Base-by-base conservation (phyloP, 75 land plant species). In the Sequoiadendron giganteum region DNA sequence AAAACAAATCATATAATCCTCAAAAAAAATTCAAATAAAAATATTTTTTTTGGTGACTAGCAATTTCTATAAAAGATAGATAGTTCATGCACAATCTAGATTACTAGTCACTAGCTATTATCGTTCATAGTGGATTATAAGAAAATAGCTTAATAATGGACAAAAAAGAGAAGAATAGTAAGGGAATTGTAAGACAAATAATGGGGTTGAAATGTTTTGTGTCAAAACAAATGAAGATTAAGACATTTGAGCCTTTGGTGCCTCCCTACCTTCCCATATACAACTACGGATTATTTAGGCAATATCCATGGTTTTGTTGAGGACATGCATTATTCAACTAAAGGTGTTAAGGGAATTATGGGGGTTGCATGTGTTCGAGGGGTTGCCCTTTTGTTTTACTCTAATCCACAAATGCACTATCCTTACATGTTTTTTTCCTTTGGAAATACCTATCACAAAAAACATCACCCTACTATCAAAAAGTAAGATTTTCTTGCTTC, bases 251-350 rank as follows among this genome's bases (percentile, higher is more conserved):
- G 87, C 34, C 38, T 84, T 16, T 72, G 80, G 18, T 65, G 86
- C 65, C 21, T 82, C 84, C 10, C 85, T 85, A 75, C 72, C 16
- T 16, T 85, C 95, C 1, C 45, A 90, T 34, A 86, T 90, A 90
- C 93, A 93, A 90, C 77, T 92, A 5, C 95, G 96, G 96, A 92
- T 94, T 79, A 86, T 94, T 7, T 86, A 96, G 32, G 92, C 89
- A 18, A 91, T 91, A 11, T 93, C 94, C 8, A 91, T 85, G 3
- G 83, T 96, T 70, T 85, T 96, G 88, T 58, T 96, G 25, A 95
- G 98, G 96, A 92, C 94, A 32, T 94, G 98, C 88, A 83, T 93
- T 11, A 88, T 94, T 56, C 98, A 96, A 90, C 89, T 96, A n/a
- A 90, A 90, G 88, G 91, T 94, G 1, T 21, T 94, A 11, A 92